Evolutionary conservation across 148 eudicot genomes (phyloP), one percentile per base, ranked within the genome.

Genomic region (Fagopyrum homotropicum): DNA sequence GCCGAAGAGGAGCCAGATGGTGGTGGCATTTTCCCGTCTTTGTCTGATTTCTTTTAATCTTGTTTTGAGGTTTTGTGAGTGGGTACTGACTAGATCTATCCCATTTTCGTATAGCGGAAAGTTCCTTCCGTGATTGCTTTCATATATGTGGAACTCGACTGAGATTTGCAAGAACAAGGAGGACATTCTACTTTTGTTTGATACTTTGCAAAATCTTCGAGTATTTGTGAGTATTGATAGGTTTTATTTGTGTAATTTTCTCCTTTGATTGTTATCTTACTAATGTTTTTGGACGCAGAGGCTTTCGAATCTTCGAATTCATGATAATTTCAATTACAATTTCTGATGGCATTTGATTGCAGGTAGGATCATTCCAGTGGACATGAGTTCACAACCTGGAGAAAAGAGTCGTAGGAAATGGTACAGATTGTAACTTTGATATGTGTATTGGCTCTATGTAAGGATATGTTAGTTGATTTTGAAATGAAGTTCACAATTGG

Each of bases 291-390:
- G 52, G 77, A 69, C 83, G 80, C 87, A 95, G 99, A 84, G 99
- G 72, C 81, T 95, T 75, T 90, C 97, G 7, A 86, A 95, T 88
- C 99, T 95, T 75, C 88, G 90, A 46, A 95, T 95, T 78, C 88
- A 86, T 83, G 92, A 83, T 69, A 83, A 90, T 77, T 95, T 89
- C 59, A 92, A 95, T 63, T 77, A 85, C 79, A 83, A 83, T 74
- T 88, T 92, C 66, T 92, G 97, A 84, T 82, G 82, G 77, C 93
- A 88, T n/a, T n/a, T n/a, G n/a, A n/a, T n/a, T n/a, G n/a, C n/a
- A n/a, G n/a, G n/a, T n/a, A n/a, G n/a, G n/a, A n/a, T n/a, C n/a
- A n/a, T n/a, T n/a, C n/a, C n/a, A n/a, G n/a, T n/a, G n/a, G n/a
- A n/a, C n/a, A n/a, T n/a, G n/a, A n/a, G n/a, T n/a, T n/a, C n/a